phyloP scores from a whole-genome alignment of 768 basidiomycete species.

The Rhizopogon rudus region DNA sequence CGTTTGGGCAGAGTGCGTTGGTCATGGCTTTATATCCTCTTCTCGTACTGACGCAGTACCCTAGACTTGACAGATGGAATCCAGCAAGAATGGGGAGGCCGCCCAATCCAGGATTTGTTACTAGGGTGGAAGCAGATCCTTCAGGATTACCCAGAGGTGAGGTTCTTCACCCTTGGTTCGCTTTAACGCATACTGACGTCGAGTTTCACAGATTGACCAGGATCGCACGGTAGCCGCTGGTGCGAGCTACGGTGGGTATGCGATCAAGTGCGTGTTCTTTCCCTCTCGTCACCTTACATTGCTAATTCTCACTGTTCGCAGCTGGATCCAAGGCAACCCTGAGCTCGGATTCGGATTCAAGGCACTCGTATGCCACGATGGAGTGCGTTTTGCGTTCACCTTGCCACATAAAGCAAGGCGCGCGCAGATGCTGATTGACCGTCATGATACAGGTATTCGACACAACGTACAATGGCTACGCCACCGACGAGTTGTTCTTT shows the following conservation, averaged over 20 bases:
- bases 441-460: constrained; percentile 57
- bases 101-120: constrained; percentile 73
- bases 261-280: constrained; percentile 63
- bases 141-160: constrained; percentile 64
- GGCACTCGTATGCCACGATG: constrained; percentile 89
- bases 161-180: background rate
- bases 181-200: background rate
- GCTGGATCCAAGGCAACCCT: constrained; percentile 94
- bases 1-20: constrained; percentile 75
- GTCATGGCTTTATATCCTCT: background rate
- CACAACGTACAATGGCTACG: constrained; percentile 72
- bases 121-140: constrained; percentile 72
- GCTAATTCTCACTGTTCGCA: constrained; percentile 23
- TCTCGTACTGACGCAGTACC: background rate
- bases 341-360: constrained; percentile 88
- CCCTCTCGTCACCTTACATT: background rate
- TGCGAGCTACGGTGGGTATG: constrained; percentile 84
- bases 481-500: constrained; percentile 91
- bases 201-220: constrained; percentile 49
- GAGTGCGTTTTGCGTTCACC: constrained; percentile 40
- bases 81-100: constrained; percentile 79
- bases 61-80: constrained; percentile 80
- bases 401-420: background rate
- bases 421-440: background rate
- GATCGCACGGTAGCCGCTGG: constrained; percentile 75